phyloP scores from a whole-genome alignment of 139 green algal species.

The Marvania coccoides region DNA sequence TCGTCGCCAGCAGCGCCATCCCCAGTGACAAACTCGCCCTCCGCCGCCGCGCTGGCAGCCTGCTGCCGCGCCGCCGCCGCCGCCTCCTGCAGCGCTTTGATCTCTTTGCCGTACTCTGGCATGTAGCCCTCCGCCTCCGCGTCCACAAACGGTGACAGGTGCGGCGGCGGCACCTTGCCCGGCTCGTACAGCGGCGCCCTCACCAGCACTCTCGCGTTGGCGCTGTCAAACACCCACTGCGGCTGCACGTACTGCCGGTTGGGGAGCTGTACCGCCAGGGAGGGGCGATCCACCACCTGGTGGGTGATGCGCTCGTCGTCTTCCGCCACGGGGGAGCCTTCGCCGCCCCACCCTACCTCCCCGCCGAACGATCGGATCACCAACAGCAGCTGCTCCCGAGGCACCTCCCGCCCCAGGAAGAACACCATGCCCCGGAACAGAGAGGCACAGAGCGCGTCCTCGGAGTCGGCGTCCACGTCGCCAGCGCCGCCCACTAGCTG shows the following conservation, averaged over 20 bases:
- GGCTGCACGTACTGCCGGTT: constrained; percentile 89
- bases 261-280: neutral
- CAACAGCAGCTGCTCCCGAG: constrained; percentile 84
- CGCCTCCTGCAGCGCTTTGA: constrained; percentile 76
- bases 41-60: constrained; percentile 26
- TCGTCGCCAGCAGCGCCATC: constrained; percentile 23
- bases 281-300: constrained; percentile 43
- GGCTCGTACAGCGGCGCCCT: constrained; percentile 68
- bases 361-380: constrained; percentile 92
- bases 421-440: constrained; percentile 90
- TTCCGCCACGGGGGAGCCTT: constrained; percentile 71
- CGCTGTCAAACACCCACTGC: constrained; percentile 96
- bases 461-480: constrained; percentile 49
- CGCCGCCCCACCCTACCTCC: constrained; percentile 78
- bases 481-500: constrained; percentile 48
- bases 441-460: constrained; percentile 56
- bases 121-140: constrained; percentile 89
- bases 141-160: constrained; percentile 96
- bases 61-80: constrained; percentile 45
- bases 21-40: constrained; percentile 22
- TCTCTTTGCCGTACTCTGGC: constrained; percentile 78
- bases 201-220: constrained; percentile 80
- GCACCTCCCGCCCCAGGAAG: constrained; percentile 85
- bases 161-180: constrained; percentile 73
- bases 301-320: constrained; percentile 83